A percentile compares a stretch with the other conserved stretches of the same genome.
phyloP scores from a whole-genome alignment of 805 yeast genomes.

The Brettanomyces custersianus region DNA sequence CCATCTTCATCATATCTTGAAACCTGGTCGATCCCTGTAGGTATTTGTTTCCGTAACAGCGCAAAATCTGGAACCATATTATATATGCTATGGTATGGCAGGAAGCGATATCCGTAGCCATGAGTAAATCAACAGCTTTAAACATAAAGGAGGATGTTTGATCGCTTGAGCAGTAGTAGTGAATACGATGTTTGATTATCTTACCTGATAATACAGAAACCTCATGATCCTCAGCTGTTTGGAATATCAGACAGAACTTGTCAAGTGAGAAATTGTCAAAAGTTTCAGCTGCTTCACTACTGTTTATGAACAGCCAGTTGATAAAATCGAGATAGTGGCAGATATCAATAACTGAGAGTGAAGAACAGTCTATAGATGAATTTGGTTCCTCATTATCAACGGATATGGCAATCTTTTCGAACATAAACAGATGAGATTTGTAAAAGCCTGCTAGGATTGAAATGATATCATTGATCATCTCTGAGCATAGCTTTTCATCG shows the following conservation, averaged over 20 bases:
- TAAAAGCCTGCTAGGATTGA: no score
- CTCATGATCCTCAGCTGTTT: conserved; percentile 30
- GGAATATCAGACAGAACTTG: conserved; percentile 23
- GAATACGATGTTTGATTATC: conserved; percentile 47
- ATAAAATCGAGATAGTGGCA: conserved; percentile 28
- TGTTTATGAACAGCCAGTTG: conserved; percentile 27
- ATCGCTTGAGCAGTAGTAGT: conserved; percentile 18
- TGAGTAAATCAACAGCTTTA: conserved; percentile 34
- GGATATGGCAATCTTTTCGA: no score
- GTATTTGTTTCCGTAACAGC: conserved; percentile 11
- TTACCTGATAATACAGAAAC: conserved; percentile 30
- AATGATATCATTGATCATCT: no score
- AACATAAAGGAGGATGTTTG: conserved; percentile 29
- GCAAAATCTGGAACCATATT: conserved; percentile 48
- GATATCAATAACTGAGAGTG: no score
- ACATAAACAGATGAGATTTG: no score
- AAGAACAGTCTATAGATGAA: no score
- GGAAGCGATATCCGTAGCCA: conserved; percentile 19
- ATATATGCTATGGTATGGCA: conserved; percentile 35
- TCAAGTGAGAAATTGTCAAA: conserved; percentile 13
- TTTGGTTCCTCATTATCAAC: no score
- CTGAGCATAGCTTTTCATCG: no score
- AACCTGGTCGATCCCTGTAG: conserved; percentile 12
- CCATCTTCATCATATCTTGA: conserved; percentile 22
- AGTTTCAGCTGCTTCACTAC: conserved; percentile 7